Evolutionary conservation across 768 basidiomycete species (phyloP).

Genomic region (Phylloporus sp.): DNA sequence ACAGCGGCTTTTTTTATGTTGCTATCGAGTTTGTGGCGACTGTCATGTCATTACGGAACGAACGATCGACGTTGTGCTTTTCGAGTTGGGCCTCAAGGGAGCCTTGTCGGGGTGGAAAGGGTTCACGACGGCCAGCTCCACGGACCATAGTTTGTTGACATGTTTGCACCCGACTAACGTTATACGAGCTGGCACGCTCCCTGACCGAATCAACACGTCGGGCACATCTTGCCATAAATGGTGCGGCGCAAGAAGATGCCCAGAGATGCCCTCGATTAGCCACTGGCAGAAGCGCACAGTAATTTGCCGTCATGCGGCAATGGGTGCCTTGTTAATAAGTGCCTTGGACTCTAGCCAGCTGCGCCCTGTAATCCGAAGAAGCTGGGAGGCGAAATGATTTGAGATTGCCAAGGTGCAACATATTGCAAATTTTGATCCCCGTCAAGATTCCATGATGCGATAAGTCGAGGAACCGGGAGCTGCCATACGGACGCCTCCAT

Average conservation of each 20-base stretch:
- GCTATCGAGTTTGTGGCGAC: constrained; percentile 1
- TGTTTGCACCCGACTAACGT: constrained; percentile 5
- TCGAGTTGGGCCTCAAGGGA: too few relatives aligned
- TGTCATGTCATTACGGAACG: neutral
- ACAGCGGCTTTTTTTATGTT: neutral
- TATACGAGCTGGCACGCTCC: constrained; percentile 1
- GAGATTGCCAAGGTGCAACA: constrained; percentile 2
- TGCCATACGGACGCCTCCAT: neutral
- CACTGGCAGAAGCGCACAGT: constrained; percentile 2
- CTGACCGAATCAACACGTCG: constrained; percentile 1
- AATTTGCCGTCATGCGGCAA: constrained; percentile 12
- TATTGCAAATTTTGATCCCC: constrained; percentile 20
- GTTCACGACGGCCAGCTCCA: neutral
- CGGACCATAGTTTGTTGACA: constrained; percentile 6
- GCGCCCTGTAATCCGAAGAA: constrained; percentile 9
- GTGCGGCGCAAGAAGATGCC: constrained; percentile 14
- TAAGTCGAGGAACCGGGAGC: constrained; percentile 9
- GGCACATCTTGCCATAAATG: constrained; percentile 13
- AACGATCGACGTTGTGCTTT: too few relatives aligned
- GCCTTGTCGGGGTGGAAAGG: neutral
- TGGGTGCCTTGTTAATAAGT: constrained; percentile 11
- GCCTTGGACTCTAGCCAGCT: constrained; percentile 10
- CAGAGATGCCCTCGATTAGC: constrained; percentile 13
- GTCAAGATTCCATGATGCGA: constrained; percentile 8
- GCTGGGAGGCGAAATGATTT: constrained; percentile 23